A percentile compares a stretch with the other conserved stretches of the same genome.
phyloP scores from a whole-genome alignment of 768 basidiomycete species.

The Macrolepiota dolichaula region DNA sequence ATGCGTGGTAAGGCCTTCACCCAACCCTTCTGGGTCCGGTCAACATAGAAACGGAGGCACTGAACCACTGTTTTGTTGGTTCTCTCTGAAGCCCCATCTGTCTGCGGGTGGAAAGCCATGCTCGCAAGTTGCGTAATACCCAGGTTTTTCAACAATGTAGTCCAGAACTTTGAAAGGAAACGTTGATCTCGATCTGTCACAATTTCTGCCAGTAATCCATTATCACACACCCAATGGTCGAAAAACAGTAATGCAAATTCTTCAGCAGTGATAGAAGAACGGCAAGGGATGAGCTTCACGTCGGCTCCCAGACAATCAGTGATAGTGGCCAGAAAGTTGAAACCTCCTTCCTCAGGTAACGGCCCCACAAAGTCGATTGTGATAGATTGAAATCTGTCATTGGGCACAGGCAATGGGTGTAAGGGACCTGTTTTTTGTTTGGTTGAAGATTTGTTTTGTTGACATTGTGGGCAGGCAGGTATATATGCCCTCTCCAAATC shows the following conservation, averaged over 20 bases:
- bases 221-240: neutral
- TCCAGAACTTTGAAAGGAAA: neutral
- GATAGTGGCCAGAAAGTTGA: slow-evolving; percentile 19
- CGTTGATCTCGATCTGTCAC: neutral
- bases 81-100: slow-evolving; percentile 23
- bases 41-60: slow-evolving; percentile 22
- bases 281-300: slow-evolving; percentile 11
- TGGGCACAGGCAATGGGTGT: slow-evolving; percentile 24
- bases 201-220: neutral
- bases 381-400: slow-evolving; percentile 17
- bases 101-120: slow-evolving; percentile 21
- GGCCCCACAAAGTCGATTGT: slow-evolving; percentile 35
- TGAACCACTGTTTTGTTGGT: slow-evolving; percentile 27
- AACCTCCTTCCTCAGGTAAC: slow-evolving; percentile 26
- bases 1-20: slow-evolving; percentile 17
- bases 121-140: neutral
- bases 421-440: slow-evolving; percentile 25
- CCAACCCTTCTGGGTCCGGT: slow-evolving; percentile 26
- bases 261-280: slow-evolving; percentile 15
- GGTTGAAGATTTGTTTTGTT: slow-evolving; percentile 27
- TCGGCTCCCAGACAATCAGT: slow-evolving; percentile 16
- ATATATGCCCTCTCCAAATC: neutral
- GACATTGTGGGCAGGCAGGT: neutral
- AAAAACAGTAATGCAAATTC: slow-evolving; percentile 5
- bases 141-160: neutral